These are phyloP conservation scores for Orychophragmus violaceus DNA, from an alignment of 345 rosid genomes.

Conservation along the genomic window DNA sequence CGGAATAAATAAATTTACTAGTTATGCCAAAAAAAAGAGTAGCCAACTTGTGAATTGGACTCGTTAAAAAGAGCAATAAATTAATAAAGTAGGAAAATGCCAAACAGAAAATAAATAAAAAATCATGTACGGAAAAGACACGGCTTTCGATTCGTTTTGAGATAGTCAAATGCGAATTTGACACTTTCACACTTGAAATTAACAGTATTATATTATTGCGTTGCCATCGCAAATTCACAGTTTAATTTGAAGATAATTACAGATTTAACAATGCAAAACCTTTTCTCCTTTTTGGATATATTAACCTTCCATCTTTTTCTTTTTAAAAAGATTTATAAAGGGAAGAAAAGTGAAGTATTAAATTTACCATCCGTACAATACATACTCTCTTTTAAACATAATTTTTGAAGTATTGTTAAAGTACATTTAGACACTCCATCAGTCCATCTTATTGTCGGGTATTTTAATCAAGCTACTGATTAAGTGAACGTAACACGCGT, in stretches of 20 bases:
- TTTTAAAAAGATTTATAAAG: not conserved
- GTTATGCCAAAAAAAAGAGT: not conserved
- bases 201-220: not conserved
- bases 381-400: too few species aligned
- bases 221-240: not conserved
- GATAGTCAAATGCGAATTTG: not conserved
- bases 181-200: slow-evolving; percentile 11
- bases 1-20: not conserved
- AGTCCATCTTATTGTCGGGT: too few species aligned
- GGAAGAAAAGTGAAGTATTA: not conserved
- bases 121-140: slow-evolving; percentile 2
- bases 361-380: not conserved
- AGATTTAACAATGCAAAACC: not conserved
- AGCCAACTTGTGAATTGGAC: not conserved
- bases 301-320: not conserved
- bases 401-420: too few species aligned
- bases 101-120: not conserved
- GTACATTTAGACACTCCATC: too few species aligned
- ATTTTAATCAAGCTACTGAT: too few species aligned
- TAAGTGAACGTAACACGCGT: not conserved
- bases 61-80: not conserved
- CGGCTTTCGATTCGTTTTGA: not conserved
- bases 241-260: not conserved
- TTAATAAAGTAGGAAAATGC: slow-evolving; percentile 3
- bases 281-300: not conserved